phyloP scores from a whole-genome alignment of 768 basidiomycete genomes.

The Gelatoporia subvermispora region DNA sequence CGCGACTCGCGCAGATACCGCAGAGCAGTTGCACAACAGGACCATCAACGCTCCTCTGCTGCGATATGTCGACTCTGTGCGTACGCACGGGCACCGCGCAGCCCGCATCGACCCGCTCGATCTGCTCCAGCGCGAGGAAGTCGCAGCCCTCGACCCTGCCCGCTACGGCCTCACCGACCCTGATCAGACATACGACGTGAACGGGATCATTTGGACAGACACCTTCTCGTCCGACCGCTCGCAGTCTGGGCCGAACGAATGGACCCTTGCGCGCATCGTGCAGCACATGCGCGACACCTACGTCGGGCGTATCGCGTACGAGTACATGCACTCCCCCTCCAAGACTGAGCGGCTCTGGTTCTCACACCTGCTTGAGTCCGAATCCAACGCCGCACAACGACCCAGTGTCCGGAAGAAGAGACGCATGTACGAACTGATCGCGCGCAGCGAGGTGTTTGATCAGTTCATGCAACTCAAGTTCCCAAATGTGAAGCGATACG shows the following conservation, averaged over 20 bases:
- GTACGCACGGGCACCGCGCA: conserved; percentile 82
- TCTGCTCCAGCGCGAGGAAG: conserved; percentile 76
- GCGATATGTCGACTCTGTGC: conserved; percentile 84
- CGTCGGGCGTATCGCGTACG: conserved; percentile 83
- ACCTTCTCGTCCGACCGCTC: conserved; percentile 27
- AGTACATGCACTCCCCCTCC: conserved; percentile 86
- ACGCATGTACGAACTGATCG: conserved; percentile 65
- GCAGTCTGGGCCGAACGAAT: conserved; percentile 36
- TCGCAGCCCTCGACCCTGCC: conserved; percentile 68
- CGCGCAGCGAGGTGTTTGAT: conserved; percentile 77
- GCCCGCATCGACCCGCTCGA: conserved; percentile 86
- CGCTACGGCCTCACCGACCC: conserved; percentile 70
- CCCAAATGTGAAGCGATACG: conserved; percentile 84
- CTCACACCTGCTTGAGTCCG: conserved; percentile 76
- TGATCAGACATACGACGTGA: conserved; percentile 55
- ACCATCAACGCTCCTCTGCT: conserved; percentile 70
- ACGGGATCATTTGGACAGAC: conserved; percentile 79
- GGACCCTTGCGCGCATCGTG: conserved; percentile 69
- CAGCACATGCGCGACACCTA: conserved; percentile 69
- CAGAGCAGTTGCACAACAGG: conserved; percentile 63
- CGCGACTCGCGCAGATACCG: conserved; percentile 44
- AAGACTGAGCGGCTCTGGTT: conserved; percentile 90
- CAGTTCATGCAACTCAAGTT: conserved; percentile 84
- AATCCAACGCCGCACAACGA: conserved; percentile 28
- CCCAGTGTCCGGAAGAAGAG: conserved; percentile 33